Evolutionary conservation across 2,329 filamentous ascomycete species (phyloP).

Genomic region (Pseudogymnoascus sp.): DNA sequence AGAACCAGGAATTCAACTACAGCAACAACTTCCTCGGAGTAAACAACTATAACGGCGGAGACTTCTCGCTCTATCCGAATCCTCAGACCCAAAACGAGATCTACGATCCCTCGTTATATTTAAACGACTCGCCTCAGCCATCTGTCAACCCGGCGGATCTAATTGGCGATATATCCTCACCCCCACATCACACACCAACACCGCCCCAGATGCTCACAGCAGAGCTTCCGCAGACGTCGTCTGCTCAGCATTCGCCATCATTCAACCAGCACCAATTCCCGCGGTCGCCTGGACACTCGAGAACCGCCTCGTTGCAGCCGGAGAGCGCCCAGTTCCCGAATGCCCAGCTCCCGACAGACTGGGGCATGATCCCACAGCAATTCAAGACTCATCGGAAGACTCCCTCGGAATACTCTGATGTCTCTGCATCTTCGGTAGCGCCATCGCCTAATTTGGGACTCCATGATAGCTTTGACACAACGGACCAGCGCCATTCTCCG

Average conservation of each 20-base stretch:
- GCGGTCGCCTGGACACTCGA: slow-evolving; percentile 28
- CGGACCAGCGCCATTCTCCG: slow-evolving; percentile 68
- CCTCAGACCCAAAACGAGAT: slow-evolving; percentile 48
- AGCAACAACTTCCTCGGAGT: slow-evolving; percentile 38
- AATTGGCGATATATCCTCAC: slow-evolving; percentile 45
- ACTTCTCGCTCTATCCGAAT: slow-evolving; percentile 61
- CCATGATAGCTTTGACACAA: slow-evolving; percentile 72
- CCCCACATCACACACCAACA: slow-evolving; percentile 26
- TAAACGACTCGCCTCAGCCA: slow-evolving; percentile 41
- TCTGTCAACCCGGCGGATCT: slow-evolving; percentile 41
- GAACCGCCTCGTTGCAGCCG: slow-evolving; percentile 30
- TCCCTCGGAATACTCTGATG: slow-evolving; percentile 87
- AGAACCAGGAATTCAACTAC: slow-evolving; percentile 41
- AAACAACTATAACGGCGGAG: slow-evolving; percentile 47
- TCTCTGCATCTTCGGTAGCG: slow-evolving; percentile 78
- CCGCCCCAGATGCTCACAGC: slow-evolving; percentile 26
- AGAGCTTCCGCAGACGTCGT: slow-evolving; percentile 12
- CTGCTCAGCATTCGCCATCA: slow-evolving; percentile 13
- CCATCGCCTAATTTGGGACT: slow-evolving; percentile 76
- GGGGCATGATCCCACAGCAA: slow-evolving; percentile 47
- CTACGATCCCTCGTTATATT: slow-evolving; percentile 57
- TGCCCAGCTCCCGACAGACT: slow-evolving; percentile 47
- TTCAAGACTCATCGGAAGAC: slow-evolving; percentile 80
- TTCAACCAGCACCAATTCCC: slow-evolving; percentile 25
- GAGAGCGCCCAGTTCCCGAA: slow-evolving; percentile 44